These are phyloP conservation scores for Aspergillus hortae DNA, from an alignment of 2,329 filamentous ascomycete genomes.

Conservation along the genomic window DNA sequence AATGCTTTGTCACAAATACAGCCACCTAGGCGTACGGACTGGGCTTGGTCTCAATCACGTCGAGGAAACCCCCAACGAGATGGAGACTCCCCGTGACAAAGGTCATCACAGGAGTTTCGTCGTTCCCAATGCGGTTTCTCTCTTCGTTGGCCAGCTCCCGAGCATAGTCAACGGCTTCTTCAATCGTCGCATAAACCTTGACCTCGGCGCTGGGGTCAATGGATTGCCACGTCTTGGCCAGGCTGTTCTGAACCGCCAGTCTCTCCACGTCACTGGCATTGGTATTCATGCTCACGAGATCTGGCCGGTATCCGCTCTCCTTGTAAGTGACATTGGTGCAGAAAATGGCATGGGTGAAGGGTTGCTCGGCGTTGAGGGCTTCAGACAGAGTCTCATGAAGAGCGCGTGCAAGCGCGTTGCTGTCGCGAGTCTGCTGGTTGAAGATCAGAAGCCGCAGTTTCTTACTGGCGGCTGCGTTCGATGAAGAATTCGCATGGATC, in stretches of 20 bases:
- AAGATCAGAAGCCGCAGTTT: conserved; percentile 69
- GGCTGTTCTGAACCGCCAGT: conserved; percentile 63
- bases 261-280: conserved; percentile 56
- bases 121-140: conserved; percentile 22
- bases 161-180: conserved; percentile 63
- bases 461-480: conserved; percentile 23
- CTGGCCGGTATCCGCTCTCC: conserved; percentile 58
- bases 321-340: conserved; percentile 71
- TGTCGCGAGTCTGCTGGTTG: conserved; percentile 87
- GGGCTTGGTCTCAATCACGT: conserved; percentile 60
- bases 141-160: conserved; percentile 42
- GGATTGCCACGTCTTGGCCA: conserved; percentile 59
- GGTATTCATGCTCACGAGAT: conserved; percentile 61
- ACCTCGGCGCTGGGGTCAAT: conserved; percentile 53
- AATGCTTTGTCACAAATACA: background rate
- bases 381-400: conserved; percentile 57
- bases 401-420: conserved; percentile 59
- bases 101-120: conserved; percentile 52
- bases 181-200: conserved; percentile 61
- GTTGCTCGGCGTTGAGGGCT: conserved; percentile 35
- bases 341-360: conserved; percentile 74
- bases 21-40: conserved; percentile 2
- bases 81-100: conserved; percentile 82
- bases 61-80: conserved; percentile 74
- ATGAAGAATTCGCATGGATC: conserved; percentile 36